phyloP scores from a whole-genome alignment of 495 filamentous ascomycete genomes.

The Hyaloscypha variabilis region DNA sequence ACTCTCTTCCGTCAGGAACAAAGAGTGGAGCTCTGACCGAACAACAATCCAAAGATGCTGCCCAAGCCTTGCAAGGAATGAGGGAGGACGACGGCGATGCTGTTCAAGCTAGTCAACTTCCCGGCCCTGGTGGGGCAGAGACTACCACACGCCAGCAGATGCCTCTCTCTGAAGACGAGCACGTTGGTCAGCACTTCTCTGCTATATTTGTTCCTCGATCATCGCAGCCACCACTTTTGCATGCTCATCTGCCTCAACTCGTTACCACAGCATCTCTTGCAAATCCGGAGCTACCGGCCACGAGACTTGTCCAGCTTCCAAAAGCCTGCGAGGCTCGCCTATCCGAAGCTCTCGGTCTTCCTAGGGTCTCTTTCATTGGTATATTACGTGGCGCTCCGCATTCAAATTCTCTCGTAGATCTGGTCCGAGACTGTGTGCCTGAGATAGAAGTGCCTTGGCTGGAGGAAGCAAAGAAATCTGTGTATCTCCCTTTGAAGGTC shows the following conservation, averaged over 20 bases:
- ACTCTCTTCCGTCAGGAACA: neutral
- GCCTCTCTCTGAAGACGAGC: conserved; percentile 10
- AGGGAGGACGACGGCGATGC: neutral
- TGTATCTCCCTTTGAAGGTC: conserved; percentile 32
- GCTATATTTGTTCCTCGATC: conserved; percentile 57
- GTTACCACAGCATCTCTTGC: conserved; percentile 51
- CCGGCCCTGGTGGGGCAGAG: too few species aligned
- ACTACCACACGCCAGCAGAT: too few species aligned
- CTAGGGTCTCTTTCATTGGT: conserved; percentile 61
- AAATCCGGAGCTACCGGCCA: conserved; percentile 38
- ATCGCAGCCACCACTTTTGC: conserved; percentile 49
- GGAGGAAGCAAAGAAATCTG: conserved; percentile 17
- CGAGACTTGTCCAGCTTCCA: conserved; percentile 57
- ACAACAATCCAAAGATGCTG: neutral
- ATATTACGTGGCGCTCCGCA: conserved; percentile 36
- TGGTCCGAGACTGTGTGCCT: conserved; percentile 23
- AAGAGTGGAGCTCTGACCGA: neutral
- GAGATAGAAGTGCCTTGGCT: conserved; percentile 35
- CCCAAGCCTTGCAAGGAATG: neutral
- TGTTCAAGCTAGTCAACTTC: too few species aligned
- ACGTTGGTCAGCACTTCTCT: conserved; percentile 34
- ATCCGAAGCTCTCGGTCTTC: conserved; percentile 52
- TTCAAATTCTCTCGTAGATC: conserved; percentile 23
- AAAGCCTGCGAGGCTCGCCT: conserved; percentile 53
- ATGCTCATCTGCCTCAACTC: conserved; percentile 64